Evolutionary conservation across 2,329 filamentous ascomycete species (phyloP).

Genomic region (Exophiala dermatitidis): DNA sequence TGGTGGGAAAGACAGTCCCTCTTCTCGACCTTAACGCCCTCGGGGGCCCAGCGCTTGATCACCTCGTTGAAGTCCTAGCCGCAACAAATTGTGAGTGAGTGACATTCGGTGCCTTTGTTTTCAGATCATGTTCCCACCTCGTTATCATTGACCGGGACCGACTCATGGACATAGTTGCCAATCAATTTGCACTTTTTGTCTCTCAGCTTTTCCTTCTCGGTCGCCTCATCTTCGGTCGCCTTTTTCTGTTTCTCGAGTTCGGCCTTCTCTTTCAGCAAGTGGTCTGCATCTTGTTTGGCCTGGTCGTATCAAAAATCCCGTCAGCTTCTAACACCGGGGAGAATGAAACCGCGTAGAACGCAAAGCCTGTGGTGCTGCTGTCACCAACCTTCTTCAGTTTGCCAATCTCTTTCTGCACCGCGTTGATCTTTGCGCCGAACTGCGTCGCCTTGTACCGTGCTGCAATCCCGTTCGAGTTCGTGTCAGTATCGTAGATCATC

Average conservation of each 20-base stretch:
- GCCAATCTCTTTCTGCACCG: constrained; percentile 81
- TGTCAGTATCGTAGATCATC: constrained; percentile 1
- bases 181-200: constrained; percentile 75
- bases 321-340: no score
- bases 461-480: constrained; percentile 28
- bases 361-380: not conserved
- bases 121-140: constrained; percentile 47
- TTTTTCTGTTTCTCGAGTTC: constrained; percentile 77
- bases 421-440: constrained; percentile 78
- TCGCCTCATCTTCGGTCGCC: constrained; percentile 63
- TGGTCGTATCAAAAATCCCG: constrained; percentile 27
- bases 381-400: constrained; percentile 70
- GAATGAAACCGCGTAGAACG: no score
- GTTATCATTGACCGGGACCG: constrained; percentile 73
- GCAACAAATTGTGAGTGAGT: constrained; percentile 25
- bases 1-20: constrained; percentile 80
- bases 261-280: constrained; percentile 70
- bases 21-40: constrained; percentile 66
- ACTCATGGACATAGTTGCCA: constrained; percentile 85
- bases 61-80: constrained; percentile 66
- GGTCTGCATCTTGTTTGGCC: constrained; percentile 80
- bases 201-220: constrained; percentile 66
- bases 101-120: not conserved
- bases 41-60: constrained; percentile 71
- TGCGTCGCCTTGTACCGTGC: constrained; percentile 72